Conservation (phyloP, 2,329 filamentous ascomycete genomes). For the Botrytis paeoniae region DNA sequence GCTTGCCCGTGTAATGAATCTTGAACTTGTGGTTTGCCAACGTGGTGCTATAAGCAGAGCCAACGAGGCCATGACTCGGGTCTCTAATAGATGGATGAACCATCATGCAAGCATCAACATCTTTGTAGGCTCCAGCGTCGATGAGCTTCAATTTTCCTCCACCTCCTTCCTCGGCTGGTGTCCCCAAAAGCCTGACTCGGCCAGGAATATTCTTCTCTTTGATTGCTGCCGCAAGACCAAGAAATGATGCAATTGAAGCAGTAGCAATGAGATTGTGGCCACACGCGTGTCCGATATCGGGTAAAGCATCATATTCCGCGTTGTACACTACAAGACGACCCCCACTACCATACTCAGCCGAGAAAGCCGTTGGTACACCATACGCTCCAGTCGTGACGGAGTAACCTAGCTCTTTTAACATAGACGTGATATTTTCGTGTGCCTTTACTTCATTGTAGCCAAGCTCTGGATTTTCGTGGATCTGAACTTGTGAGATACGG, state of each 20-base stretch:
- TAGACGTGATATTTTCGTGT: conserved; percentile 47
- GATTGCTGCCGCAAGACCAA: conserved; percentile 37
- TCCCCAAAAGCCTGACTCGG: conserved; percentile 35
- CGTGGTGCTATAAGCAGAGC: conserved; percentile 20
- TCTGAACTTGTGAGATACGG: conserved; percentile 32
- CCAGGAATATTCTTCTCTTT: conserved; percentile 29
- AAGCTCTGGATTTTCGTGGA: conserved; percentile 49
- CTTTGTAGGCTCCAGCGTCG: conserved; percentile 44
- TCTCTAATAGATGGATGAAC: conserved; percentile 32
- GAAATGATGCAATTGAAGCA: conserved; percentile 39
- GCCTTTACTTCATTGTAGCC: conserved; percentile 51
- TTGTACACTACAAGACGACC: conserved; percentile 44
- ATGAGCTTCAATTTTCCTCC: conserved; percentile 45
- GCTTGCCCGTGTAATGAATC: conserved; percentile 32
- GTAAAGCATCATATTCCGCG: conserved; percentile 48
- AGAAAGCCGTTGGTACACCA: conserved; percentile 52
- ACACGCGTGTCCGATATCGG: conserved; percentile 43
- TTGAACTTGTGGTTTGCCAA: conserved; percentile 25
- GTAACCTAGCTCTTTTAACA: conserved; percentile 46
- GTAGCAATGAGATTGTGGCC: conserved; percentile 46
- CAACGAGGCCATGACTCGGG: background rate
- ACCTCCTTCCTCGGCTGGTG: conserved; percentile 34
- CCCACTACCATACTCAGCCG: conserved; percentile 44
- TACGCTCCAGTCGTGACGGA: conserved; percentile 48
- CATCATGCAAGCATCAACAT: conserved; percentile 43